Evolutionary conservation across 768 basidiomycete genomes (phyloP).

Genomic region (Lentinula edodes): DNA sequence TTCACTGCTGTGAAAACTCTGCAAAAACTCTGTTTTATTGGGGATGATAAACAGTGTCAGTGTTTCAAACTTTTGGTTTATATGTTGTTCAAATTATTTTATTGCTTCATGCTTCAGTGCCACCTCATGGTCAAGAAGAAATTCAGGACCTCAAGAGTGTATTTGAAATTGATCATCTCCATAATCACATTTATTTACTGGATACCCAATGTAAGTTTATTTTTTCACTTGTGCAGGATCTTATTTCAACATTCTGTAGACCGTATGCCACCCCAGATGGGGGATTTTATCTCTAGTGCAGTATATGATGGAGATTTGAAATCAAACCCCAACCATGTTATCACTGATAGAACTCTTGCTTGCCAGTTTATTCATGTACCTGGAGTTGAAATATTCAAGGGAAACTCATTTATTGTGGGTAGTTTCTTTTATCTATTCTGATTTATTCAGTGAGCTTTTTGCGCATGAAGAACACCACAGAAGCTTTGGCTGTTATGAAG

Average conservation of each 20-base stretch:
- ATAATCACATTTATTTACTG: conserved; percentile 44
- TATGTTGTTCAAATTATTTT: conserved; percentile 10
- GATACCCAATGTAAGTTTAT: conserved; percentile 63
- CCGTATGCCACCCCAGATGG: conserved; percentile 81
- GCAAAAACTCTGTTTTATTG: conserved; percentile 56
- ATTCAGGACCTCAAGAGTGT: conserved; percentile 62
- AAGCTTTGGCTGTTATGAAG: conserved; percentile 49
- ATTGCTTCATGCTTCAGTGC: conserved; percentile 42
- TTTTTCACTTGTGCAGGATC: conserved; percentile 4
- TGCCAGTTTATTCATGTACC: conserved; percentile 62
- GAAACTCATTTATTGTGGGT: conserved; percentile 31
- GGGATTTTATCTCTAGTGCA: conserved; percentile 60
- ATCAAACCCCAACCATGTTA: conserved; percentile 45
- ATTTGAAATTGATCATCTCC: conserved; percentile 69
- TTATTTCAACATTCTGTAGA: conserved; percentile 36
- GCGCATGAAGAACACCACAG: conserved; percentile 48
- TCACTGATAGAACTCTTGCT: conserved; percentile 37
- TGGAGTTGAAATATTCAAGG: conserved; percentile 27
- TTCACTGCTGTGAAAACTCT: conserved; percentile 29
- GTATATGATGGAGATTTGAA: conserved; percentile 60
- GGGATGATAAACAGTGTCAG: conserved; percentile 63
- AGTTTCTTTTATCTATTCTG: conserved; percentile 2
- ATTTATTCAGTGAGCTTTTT: conserved; percentile 1
- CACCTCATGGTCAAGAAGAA: conserved; percentile 74
- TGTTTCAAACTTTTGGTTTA: conserved; percentile 8